phyloP scores from a whole-genome alignment of 2,329 filamentous ascomycete species.

The Aspergillus floridensis region DNA sequence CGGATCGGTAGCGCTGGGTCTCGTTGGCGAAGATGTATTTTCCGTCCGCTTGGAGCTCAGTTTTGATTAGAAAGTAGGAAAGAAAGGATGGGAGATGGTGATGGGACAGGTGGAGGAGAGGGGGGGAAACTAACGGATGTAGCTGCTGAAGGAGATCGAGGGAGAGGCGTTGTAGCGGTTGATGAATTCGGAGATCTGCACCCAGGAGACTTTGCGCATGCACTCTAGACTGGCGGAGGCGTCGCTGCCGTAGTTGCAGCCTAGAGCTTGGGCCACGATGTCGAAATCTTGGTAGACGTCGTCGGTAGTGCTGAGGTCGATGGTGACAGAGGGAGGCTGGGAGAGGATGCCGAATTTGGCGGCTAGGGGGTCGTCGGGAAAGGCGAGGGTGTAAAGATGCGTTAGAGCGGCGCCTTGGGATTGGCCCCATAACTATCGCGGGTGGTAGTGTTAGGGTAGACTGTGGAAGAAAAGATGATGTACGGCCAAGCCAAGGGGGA shows the following conservation, averaged over 20 bases:
- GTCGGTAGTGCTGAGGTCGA: constrained; percentile 8
- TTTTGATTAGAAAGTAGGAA: too few relatives aligned
- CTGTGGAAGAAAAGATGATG: background rate
- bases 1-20: background rate
- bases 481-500: background rate
- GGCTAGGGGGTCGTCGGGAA: constrained; percentile 16
- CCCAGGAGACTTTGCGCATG: constrained; percentile 27
- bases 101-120: too few relatives aligned
- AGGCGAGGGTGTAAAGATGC: constrained; percentile 26
- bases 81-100: too few relatives aligned
- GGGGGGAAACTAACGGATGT: background rate
- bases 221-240: constrained; percentile 26
- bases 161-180: constrained; percentile 23
- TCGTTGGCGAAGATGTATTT: constrained; percentile 28
- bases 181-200: constrained; percentile 27
- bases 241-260: constrained; percentile 24
- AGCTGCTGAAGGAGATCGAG: constrained; percentile 20
- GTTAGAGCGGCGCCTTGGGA: constrained; percentile 23
- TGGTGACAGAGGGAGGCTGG: constrained; percentile 20
- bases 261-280: constrained; percentile 29
- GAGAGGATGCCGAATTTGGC: constrained; percentile 19
- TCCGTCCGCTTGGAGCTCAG: constrained; percentile 21
- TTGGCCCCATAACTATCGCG: constrained; percentile 26
- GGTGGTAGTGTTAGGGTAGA: background rate
- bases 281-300: constrained; percentile 24